Evolutionary conservation across 2,329 filamentous ascomycete genomes (phyloP), one percentile per base, ranked within the genome.

Genomic region (Aspergillus pseudoglaucus): DNA sequence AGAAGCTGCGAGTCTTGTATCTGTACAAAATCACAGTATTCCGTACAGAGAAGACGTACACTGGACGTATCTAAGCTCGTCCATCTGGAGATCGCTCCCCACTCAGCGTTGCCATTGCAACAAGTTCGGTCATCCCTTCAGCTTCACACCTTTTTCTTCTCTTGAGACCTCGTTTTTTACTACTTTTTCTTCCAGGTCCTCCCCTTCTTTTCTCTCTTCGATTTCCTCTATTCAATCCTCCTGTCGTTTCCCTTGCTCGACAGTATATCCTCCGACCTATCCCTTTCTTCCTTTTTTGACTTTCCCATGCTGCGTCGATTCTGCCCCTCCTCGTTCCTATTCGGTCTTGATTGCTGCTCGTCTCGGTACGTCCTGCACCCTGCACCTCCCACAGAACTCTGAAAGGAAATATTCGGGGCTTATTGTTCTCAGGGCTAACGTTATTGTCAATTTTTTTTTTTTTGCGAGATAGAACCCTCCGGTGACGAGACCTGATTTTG

Each of bases 51-150:
- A 22, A 22, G 33, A 15, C 33, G 7, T 37, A 18, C n/a, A 37
- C n/a, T 18, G 3, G 33, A 37, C 33, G 17, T 18, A 51, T 53
- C 57, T 53, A 58, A 58, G 54, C 56, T 54, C 50, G 55, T 50
- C 54, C 46, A 64, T 60, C 61, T 62, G 61, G 61, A 64, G 64
- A 67, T 66, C 64, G 23, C 64, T 67, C 65, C 63, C 64, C 64
- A 66, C 65, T 66, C 56, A 60, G 55, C 64, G 65, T 67, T 67
- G 64, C 64, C 64, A 67, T 68, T 67, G 65, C 64, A 68, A 67
- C 65, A 67, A 65, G 33, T 37, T 37, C 1, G 60, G 55, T 55
- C 63, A 65, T 66, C 64, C 64, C 60, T 64, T 66, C 63, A 66
- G 62, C 64, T 67, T 67, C 65, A 64, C 58, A 61, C 25, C 59